phyloP scores from a whole-genome alignment of 1,139 yeast species.

The Candida anutae region DNA sequence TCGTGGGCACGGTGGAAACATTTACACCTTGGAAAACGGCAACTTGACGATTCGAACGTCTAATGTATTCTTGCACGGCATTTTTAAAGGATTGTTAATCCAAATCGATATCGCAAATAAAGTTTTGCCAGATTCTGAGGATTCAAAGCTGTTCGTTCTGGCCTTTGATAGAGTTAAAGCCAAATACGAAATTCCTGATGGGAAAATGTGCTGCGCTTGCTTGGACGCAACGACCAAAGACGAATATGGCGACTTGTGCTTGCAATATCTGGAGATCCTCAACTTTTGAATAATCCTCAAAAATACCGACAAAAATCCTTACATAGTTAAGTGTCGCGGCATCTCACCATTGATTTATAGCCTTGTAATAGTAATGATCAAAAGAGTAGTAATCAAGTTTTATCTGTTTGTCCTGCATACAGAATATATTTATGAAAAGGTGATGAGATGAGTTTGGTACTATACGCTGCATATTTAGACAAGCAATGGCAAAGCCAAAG shows the following conservation, averaged over 20 bases:
- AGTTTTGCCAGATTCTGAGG: conserved; percentile 6
- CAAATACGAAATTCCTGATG: conserved; percentile 35
- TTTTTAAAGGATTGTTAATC: conserved; percentile 60
- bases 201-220: conserved; percentile 28
- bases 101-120: conserved; percentile 34
- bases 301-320: not conserved
- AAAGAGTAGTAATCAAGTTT: no score
- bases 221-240: conserved; percentile 22
- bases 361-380: no score
- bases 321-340: no score
- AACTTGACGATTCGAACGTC: conserved; percentile 49
- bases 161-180: conserved; percentile 16
- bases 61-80: conserved; percentile 68
- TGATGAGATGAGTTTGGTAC: not conserved
- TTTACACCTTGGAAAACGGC: conserved; percentile 46
- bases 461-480: no score
- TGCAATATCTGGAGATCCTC: conserved; percentile 40
- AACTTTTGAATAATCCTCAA: conserved; percentile 23
- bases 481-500: conserved; percentile 18
- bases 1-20: conserved; percentile 70
- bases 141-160: conserved; percentile 9
- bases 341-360: no score
- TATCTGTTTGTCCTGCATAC: conserved; percentile 6
- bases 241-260: conserved; percentile 36
- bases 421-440: conserved; percentile 1